These are phyloP conservation scores for Globisporangium uncinulatum DNA, from an alignment of 352 stramenopile genomes.

Conservation along the genomic window DNA sequence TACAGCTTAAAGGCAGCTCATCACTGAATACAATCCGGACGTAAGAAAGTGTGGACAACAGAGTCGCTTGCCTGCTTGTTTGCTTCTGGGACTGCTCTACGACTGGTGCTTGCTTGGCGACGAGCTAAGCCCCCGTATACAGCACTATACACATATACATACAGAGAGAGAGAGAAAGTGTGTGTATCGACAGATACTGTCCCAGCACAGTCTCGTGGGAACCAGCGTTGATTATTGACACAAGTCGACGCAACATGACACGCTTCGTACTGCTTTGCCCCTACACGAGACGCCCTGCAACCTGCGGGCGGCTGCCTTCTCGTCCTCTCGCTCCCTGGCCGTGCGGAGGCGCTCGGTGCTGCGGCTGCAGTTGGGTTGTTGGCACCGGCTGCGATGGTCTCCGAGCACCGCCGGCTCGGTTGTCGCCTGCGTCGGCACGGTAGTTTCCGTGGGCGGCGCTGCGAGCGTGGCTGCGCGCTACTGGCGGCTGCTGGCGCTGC, in stretches of 20 bases:
- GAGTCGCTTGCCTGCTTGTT: no score
- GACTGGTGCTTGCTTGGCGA: no score
- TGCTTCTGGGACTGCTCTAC: no score
- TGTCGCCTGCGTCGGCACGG: constrained; percentile 3
- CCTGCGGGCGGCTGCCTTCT: neutral
- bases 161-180: no score
- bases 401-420: neutral
- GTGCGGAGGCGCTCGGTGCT: neutral
- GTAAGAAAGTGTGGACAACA: no score
- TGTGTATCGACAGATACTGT: no score
- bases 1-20: no score
- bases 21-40: no score
- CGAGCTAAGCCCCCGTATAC: no score
- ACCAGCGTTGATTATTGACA: neutral
- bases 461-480: neutral
- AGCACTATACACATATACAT: no score
- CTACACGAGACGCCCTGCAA: neutral
- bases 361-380: neutral
- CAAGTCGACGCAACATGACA: constrained; percentile 1
- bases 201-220: no score
- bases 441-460: constrained; percentile 1
- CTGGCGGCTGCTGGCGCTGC: neutral
- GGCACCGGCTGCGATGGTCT: neutral
- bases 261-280: neutral
- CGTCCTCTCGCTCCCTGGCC: neutral